A percentile compares a stretch with the other conserved stretches of the same genome.
phyloP scores from a whole-genome alignment of 2,329 filamentous ascomycete species.

The Clonostachys rhizophaga region DNA sequence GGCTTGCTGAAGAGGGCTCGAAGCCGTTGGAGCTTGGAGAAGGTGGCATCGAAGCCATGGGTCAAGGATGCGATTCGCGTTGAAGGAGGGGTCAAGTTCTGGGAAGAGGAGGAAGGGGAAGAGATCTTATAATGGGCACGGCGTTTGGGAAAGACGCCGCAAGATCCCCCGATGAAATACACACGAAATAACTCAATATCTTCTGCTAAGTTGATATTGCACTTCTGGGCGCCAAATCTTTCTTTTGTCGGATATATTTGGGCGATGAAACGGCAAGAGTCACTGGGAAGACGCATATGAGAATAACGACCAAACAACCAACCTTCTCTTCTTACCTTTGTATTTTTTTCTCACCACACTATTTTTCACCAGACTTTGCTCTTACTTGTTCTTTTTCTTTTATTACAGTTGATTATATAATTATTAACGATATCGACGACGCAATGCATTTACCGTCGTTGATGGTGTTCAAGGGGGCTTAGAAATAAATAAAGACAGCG shows the following conservation, averaged over 20 bases:
- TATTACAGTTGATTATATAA: too few relatives aligned
- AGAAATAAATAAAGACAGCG: too few relatives aligned
- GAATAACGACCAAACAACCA: background rate
- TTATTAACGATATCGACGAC: too few relatives aligned
- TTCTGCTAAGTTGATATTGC: background rate
- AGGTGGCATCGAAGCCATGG: constrained; percentile 71
- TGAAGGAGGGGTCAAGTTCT: constrained; percentile 54
- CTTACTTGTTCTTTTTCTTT: too few relatives aligned
- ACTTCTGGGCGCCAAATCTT: background rate
- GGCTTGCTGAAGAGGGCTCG: constrained; percentile 78
- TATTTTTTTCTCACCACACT: background rate
- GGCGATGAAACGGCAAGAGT: background rate
- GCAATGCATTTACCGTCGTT: too few relatives aligned
- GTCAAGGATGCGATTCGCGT: constrained; percentile 70
- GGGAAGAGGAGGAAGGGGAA: constrained; percentile 54
- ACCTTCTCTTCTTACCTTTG: background rate
- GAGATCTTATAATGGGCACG: constrained; percentile 28
- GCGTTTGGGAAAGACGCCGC: background rate
- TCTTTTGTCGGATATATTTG: too few relatives aligned
- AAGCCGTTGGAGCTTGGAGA: constrained; percentile 70
- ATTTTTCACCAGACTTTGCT: background rate
- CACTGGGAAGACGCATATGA: background rate
- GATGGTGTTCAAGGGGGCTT: too few relatives aligned
- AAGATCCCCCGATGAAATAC: background rate
- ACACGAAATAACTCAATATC: background rate